These are phyloP conservation scores for Calendula officinalis DNA, from an alignment of 129 eudicot genomes.

Conservation along the genomic window DNA sequence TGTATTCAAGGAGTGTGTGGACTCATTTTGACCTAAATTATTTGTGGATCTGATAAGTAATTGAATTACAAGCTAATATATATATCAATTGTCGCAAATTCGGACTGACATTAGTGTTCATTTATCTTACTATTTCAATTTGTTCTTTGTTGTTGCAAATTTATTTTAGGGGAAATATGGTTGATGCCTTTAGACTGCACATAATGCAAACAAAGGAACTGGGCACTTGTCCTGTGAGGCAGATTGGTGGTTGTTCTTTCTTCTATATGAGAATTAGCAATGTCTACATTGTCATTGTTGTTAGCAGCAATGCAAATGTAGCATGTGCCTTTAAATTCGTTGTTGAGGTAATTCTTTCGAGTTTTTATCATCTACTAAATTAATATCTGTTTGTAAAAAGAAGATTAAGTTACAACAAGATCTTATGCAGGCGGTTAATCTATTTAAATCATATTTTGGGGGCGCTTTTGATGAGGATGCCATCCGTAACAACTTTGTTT, in stretches of 20 bases:
- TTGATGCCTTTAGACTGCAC: slow-evolving; percentile 90
- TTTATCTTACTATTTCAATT: slow-evolving; percentile 11
- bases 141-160: not conserved
- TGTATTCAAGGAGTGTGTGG: too few relatives aligned
- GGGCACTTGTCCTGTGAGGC: slow-evolving; percentile 89
- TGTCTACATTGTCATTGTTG: slow-evolving; percentile 91
- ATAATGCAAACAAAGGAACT: slow-evolving; percentile 98
- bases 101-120: not conserved
- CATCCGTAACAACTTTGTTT: slow-evolving; percentile 91
- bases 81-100: not conserved
- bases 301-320: slow-evolving; percentile 95
- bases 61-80: too few relatives aligned
- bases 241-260: slow-evolving; percentile 92
- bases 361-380: not conserved
- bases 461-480: slow-evolving; percentile 99
- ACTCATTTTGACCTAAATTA: not conserved
- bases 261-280: slow-evolving; percentile 95
- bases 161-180: slow-evolving; percentile 80
- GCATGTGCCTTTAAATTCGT: slow-evolving; percentile 97
- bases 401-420: not conserved
- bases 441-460: slow-evolving; percentile 94
- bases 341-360: slow-evolving; percentile 62
- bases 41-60: not conserved
- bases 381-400: not conserved
- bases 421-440: slow-evolving; percentile 75